A percentile compares a stretch with the other conserved stretches of the same genome.
phyloP scores from a whole-genome alignment of 2,329 filamentous ascomycete genomes.

The Alternaria sp. region DNA sequence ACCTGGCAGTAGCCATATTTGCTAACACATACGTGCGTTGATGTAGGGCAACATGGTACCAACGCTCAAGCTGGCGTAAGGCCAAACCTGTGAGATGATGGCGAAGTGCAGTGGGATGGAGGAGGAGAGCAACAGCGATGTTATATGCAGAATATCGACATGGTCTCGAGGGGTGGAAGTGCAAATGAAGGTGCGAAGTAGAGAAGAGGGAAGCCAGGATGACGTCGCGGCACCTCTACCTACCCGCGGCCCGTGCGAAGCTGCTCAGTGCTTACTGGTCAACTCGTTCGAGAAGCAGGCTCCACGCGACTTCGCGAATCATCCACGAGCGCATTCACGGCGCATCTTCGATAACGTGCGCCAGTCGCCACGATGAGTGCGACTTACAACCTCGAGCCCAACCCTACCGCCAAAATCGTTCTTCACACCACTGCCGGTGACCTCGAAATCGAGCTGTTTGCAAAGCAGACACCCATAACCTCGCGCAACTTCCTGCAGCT shows the following conservation, averaged over 20 bases:
- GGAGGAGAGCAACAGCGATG: not conserved
- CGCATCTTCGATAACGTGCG: not conserved
- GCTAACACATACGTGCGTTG: conserved; percentile 62
- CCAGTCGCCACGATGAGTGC: conserved; percentile 71
- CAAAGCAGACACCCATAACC: conserved; percentile 89
- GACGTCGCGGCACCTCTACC: conserved; percentile 15
- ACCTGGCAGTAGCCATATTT: not conserved
- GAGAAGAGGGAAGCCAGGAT: conserved; percentile 17
- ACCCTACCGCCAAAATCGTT: conserved; percentile 89
- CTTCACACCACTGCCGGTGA: conserved; percentile 91
- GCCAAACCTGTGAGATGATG: not conserved
- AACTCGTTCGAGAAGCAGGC: conserved; percentile 7
- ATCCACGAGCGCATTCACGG: conserved; percentile 2
- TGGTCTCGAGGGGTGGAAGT: conserved; percentile 19
- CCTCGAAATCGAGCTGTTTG: conserved; percentile 90
- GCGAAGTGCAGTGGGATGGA: conserved; percentile 3
- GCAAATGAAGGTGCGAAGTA: conserved; percentile 11
- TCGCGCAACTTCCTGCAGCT: conserved; percentile 96
- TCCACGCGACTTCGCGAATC: conserved; percentile 13
- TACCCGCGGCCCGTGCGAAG: conserved; percentile 18
- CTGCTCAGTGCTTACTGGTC: conserved; percentile 17
- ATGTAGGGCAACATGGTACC: conserved; percentile 69
- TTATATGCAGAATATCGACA: conserved; percentile 29
- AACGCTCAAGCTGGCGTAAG: not conserved
- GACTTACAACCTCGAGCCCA: conserved; percentile 93